phyloP scores from a whole-genome alignment of 2,329 filamentous ascomycete species.

The Fusarium tjaetaba region DNA sequence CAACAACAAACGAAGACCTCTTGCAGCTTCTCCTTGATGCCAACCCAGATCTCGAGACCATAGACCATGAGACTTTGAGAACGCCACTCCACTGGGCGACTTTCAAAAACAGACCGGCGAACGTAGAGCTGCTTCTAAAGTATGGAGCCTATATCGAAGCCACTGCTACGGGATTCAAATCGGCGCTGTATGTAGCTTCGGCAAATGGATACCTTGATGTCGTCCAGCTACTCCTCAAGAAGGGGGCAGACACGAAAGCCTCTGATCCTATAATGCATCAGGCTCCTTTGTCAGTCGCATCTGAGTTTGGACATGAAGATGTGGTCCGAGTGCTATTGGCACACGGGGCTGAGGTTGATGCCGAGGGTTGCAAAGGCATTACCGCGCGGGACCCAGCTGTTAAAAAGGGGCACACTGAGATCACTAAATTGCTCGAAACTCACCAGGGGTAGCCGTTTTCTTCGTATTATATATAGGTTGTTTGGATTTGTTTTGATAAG shows the following conservation, averaged over 20 bases:
- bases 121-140: neutral
- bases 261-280: neutral
- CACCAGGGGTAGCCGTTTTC: too few relatives aligned
- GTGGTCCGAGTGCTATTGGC: neutral
- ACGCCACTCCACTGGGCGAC: neutral
- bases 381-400: neutral
- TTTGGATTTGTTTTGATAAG: accelerated
- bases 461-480: neutral
- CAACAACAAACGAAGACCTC: neutral
- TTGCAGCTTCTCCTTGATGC: neutral
- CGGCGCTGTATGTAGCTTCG: neutral
- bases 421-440: neutral
- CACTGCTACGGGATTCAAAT: neutral
- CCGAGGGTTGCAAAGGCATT: accelerated
- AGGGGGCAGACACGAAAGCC: neutral
- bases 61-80: neutral
- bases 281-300: neutral
- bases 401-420: too few relatives aligned
- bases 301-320: neutral
- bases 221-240: neutral
- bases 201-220: accelerated
- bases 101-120: neutral
- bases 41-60: neutral
- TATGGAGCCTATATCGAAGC: neutral
- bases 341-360: neutral